These are phyloP conservation scores for Metschnikowia peoriensis DNA, from an alignment of 805 yeast species.

Conservation along the genomic window DNA sequence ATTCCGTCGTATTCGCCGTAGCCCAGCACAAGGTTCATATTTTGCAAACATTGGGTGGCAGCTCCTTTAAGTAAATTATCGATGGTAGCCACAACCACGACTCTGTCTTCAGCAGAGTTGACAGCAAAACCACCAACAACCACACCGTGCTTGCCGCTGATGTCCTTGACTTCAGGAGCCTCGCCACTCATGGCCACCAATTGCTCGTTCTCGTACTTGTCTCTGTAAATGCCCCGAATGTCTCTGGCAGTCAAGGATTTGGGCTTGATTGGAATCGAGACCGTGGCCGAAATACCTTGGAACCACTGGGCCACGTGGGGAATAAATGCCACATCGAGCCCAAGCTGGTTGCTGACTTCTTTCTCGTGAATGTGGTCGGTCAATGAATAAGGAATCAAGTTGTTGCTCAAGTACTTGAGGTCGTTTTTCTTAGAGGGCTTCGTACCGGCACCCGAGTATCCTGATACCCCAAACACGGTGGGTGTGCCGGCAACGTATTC, in stretches of 20 bases:
- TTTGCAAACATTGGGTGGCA: slow-evolving; percentile 96
- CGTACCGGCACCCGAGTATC: slow-evolving; percentile 99
- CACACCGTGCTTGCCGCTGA: slow-evolving; percentile 92
- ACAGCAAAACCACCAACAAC: slow-evolving; percentile 96
- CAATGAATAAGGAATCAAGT: slow-evolving; percentile 90
- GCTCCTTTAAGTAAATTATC: slow-evolving; percentile 98
- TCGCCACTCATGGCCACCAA: slow-evolving; percentile 85
- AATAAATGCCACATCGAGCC: slow-evolving; percentile 77
- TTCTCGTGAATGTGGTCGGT: slow-evolving; percentile 97
- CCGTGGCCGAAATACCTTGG: slow-evolving; percentile 95
- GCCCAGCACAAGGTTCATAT: slow-evolving; percentile 84
- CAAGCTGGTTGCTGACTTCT: slow-evolving; percentile 82
- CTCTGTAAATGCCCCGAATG: slow-evolving; percentile 80
- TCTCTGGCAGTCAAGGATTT: slow-evolving; percentile 74
- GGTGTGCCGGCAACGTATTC: slow-evolving; percentile 71
- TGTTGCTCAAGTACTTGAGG: slow-evolving; percentile 66
- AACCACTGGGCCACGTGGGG: slow-evolving; percentile 99
- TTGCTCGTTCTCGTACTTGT: slow-evolving; percentile 82
- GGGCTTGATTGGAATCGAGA: slow-evolving; percentile 77
- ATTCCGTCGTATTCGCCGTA: slow-evolving; percentile 95
- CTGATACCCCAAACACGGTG: slow-evolving; percentile 90
- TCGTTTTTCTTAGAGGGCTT: slow-evolving; percentile 98
- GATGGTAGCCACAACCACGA: slow-evolving; percentile 91
- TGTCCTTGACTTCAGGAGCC: slow-evolving; percentile 88
- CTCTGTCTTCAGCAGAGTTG: slow-evolving; percentile 82